Evolutionary conservation across 352 stramenopile species (phyloP), one percentile per base, ranked within the genome.

Genomic region (Discostella stelligera): DNA sequence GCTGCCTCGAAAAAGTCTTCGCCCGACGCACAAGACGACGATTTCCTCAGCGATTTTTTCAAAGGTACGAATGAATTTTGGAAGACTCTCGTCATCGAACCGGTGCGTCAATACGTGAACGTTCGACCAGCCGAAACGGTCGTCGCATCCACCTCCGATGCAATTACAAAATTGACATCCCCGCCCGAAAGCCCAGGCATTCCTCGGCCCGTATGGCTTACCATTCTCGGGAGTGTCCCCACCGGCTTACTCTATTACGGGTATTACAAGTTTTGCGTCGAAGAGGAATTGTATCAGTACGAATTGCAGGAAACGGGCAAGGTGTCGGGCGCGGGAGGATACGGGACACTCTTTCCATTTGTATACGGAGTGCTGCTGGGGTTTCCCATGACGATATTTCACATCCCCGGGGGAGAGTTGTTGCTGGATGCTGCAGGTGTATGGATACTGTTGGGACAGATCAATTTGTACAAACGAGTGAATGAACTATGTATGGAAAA

Each of bases 211-310:
- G 73, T 89, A 13, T 89, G 83, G 83, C 70, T 89, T 10, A 86
- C 77, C 8, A 87, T 89, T 49, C 62, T 89, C 10, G 83, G 76
- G 2, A 80, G 62, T 27, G 71, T 89, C 23, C 80, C 83, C 2
- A 87, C 83, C 3, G 83, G 46, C 7, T 58, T 89, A 7, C 54
- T 61, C 16, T 89, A 80, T 80, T 89, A 89, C 66, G 83, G 79
- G 2, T 89, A 87, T 37, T 89, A 89, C 58, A 89, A 89, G 63
- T 89, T 87, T 46, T 71, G 21, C 59, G 79, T 89, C 0, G 83
- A 89, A 64, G 83, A 89, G 74, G 83, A 89, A 55, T 60, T 89
- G 3, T 86, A 74, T 66, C 79, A 89, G 55, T 77, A 87, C 73
- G 83, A 89, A 75, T 61, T 86, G 32, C 66, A 77, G 66, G 44